Evolutionary conservation across 2,329 filamentous ascomycete genomes (phyloP).

Genomic region (Colletotrichum kahawae): DNA sequence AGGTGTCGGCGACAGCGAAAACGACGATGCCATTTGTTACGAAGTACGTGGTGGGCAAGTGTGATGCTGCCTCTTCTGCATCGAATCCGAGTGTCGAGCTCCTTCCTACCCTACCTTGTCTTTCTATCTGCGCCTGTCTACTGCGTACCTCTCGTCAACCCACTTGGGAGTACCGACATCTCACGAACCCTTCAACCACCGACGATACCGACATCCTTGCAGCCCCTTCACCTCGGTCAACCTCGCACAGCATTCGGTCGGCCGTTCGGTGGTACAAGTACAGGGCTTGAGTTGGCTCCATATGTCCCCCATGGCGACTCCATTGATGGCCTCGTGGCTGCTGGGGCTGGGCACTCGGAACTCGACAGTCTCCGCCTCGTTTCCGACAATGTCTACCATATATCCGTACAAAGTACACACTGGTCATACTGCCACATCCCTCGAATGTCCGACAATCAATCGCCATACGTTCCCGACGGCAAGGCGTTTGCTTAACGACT

Average conservation of each 20-base stretch:
- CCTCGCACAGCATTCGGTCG: neutral
- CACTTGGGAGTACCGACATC: neutral
- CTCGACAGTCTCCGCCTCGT: neutral
- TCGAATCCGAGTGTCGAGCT: neutral
- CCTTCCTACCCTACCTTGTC: neutral
- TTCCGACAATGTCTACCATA: neutral
- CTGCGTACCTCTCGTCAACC: neutral
- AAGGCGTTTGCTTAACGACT: neutral
- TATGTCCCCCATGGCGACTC: conserved; percentile 2
- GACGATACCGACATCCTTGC: neutral
- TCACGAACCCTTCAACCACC: neutral
- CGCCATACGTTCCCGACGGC: neutral
- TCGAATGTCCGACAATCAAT: neutral
- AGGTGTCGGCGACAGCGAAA: neutral
- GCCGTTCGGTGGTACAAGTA: neutral
- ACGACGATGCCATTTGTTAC: neutral
- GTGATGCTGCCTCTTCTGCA: neutral
- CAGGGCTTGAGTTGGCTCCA: neutral
- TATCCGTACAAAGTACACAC: neutral
- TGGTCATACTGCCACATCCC: neutral
- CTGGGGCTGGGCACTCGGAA: conserved; percentile 1
- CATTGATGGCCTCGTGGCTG: conserved; percentile 5
- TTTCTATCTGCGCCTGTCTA: neutral
- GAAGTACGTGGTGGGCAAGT: neutral
- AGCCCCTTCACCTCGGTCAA: neutral